Percentiles rank a stretch among this genome's conserved stretches.
These are phyloP conservation scores for Acacia concinna DNA, from an alignment of 331 rosid species.

Conservation along the genomic window DNA sequence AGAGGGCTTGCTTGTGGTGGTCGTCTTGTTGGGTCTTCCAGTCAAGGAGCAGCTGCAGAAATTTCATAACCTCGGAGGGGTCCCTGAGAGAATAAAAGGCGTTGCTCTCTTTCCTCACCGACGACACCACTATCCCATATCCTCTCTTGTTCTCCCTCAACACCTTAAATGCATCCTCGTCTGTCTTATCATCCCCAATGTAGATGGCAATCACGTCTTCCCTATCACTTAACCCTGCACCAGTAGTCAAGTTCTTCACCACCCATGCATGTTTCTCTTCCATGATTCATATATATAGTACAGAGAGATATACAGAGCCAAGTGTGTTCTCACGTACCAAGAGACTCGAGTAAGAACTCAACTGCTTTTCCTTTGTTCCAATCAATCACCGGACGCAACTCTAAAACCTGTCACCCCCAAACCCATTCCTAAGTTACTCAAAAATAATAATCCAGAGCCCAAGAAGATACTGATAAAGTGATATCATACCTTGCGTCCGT, in stretches of 20 bases:
- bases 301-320: neutral
- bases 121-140: constrained; percentile 80
- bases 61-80: constrained; percentile 73
- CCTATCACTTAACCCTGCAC: constrained; percentile 57
- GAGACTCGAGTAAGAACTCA: constrained; percentile 80
- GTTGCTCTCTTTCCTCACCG: constrained; percentile 73
- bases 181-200: constrained; percentile 89
- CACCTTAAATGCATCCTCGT: constrained; percentile 94
- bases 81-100: constrained; percentile 81
- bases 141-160: constrained; percentile 63
- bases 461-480: neutral
- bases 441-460: no score
- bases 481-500: constrained; percentile 73
- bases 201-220: constrained; percentile 76
- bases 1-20: neutral
- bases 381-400: constrained; percentile 84
- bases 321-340: constrained; percentile 46
- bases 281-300: neutral
- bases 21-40: constrained; percentile 45
- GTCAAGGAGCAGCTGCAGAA: constrained; percentile 54
- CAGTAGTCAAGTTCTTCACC: neutral
- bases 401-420: constrained; percentile 71
- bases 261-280: neutral
- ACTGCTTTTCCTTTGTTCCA: constrained; percentile 99
- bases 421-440: no score